Percentiles rank a stretch among this genome's conserved stretches.
Conservation (phyloP, 2,329 filamentous ascomycete genomes). For the Aspergillus glaucus region DNA sequence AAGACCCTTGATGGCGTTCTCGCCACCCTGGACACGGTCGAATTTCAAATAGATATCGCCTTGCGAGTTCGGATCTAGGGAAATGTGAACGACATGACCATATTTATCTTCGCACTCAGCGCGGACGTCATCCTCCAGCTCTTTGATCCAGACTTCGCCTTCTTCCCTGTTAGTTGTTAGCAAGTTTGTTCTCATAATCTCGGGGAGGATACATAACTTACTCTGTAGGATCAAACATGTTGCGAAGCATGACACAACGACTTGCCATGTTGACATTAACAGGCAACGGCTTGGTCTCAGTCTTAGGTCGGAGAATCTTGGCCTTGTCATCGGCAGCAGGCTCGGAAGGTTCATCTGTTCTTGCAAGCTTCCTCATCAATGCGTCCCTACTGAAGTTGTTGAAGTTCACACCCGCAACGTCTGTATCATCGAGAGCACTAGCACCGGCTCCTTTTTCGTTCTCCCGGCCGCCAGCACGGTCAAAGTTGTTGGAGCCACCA, state of each 20-base stretch:
- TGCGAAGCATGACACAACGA: slow-evolving; percentile 87
- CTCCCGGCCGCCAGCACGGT: slow-evolving; percentile 81
- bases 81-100: slow-evolving; percentile 94
- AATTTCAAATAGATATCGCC: slow-evolving; percentile 99
- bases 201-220: slow-evolving; percentile 47
- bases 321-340: slow-evolving; percentile 57
- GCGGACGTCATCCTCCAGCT: slow-evolving; percentile 88
- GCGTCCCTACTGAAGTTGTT: slow-evolving; percentile 98
- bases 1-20: slow-evolving; percentile 95
- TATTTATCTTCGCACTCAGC: slow-evolving; percentile 92
- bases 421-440: slow-evolving; percentile 92
- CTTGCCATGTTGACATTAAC: slow-evolving; percentile 88
- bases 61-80: slow-evolving; percentile 84
- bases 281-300: slow-evolving; percentile 69
- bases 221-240: slow-evolving; percentile 91
- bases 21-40: slow-evolving; percentile 86
- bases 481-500: slow-evolving; percentile 69
- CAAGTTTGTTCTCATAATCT: slow-evolving; percentile 2
- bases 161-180: slow-evolving; percentile 60
- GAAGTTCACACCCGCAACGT: slow-evolving; percentile 98
- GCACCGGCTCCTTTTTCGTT: slow-evolving; percentile 83
- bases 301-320: slow-evolving; percentile 70
- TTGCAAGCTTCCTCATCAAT: slow-evolving; percentile 96
- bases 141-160: slow-evolving; percentile 82
- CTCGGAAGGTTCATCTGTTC: slow-evolving; percentile 72